These are phyloP conservation scores for Diospyros lotus DNA, from an alignment of 148 eudicot genomes.

Conservation along the genomic window DNA sequence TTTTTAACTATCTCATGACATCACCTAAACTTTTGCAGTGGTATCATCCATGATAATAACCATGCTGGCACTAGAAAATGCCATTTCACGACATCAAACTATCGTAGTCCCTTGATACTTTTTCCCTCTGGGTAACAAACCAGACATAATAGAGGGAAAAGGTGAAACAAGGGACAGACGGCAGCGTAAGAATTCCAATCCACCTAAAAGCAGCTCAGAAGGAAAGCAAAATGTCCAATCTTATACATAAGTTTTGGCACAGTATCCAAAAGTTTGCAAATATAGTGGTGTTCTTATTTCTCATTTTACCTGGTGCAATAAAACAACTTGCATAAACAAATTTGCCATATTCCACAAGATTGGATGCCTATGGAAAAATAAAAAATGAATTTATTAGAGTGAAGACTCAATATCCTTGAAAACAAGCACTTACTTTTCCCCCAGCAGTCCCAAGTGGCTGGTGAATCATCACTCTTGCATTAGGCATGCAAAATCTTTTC, in stretches of 20 bases:
- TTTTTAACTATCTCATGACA: too few species aligned
- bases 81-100: neutral
- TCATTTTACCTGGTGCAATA: neutral
- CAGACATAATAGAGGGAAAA: neutral
- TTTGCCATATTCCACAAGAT: neutral
- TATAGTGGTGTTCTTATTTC: neutral
- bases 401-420: slow-evolving; percentile 1
- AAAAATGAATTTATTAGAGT: neutral
- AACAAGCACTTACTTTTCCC: slow-evolving; percentile 49
- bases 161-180: neutral
- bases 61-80: too few species aligned
- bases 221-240: neutral
- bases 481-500: slow-evolving; percentile 94
- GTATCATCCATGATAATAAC: too few species aligned
- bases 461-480: slow-evolving; percentile 88
- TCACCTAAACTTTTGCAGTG: too few species aligned
- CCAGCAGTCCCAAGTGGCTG: slow-evolving; percentile 64
- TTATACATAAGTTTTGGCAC: neutral
- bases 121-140: neutral
- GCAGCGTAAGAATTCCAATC: too few species aligned
- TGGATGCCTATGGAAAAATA: neutral
- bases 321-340: neutral
- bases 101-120: neutral
- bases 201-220: neutral
- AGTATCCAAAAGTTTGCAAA: neutral